Conservation (phyloP, 345 rosid genomes). For the Citrus glauca region DNA sequence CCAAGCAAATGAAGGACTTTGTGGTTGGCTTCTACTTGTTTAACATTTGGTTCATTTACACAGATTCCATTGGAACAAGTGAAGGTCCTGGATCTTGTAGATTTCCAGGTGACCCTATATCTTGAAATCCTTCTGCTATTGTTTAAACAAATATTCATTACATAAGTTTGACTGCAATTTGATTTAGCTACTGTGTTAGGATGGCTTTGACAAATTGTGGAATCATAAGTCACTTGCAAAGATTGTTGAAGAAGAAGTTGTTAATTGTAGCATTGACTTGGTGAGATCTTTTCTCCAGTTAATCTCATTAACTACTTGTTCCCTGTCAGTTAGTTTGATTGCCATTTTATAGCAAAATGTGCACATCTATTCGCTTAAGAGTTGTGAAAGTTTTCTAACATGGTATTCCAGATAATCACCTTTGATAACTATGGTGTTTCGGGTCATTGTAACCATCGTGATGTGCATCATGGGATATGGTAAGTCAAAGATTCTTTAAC, state of each 20-base stretch:
- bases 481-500: slow-evolving; percentile 26
- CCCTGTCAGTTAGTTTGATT: neutral
- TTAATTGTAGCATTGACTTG: slow-evolving; percentile 39
- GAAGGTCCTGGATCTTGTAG: slow-evolving; percentile 62
- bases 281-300: slow-evolving; percentile 31
- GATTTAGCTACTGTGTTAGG: slow-evolving; percentile 39
- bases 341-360: neutral
- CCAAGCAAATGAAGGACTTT: neutral
- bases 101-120: slow-evolving; percentile 50
- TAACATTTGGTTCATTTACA: neutral
- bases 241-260: slow-evolving; percentile 60
- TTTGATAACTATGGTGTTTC: slow-evolving; percentile 79
- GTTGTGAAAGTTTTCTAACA: neutral
- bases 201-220: slow-evolving; percentile 83
- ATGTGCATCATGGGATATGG: slow-evolving; percentile 64
- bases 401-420: slow-evolving; percentile 54
- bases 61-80: slow-evolving; percentile 63
- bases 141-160: slow-evolving; percentile 2
- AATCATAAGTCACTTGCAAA: slow-evolving; percentile 52
- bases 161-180: slow-evolving; percentile 4
- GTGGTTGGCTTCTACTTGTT: neutral
- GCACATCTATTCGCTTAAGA: neutral
- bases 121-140: neutral
- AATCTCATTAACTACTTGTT: neutral
- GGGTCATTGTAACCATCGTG: slow-evolving; percentile 82